phyloP scores from a whole-genome alignment of 1,139 yeast genomes.

The Taphrina communis region DNA sequence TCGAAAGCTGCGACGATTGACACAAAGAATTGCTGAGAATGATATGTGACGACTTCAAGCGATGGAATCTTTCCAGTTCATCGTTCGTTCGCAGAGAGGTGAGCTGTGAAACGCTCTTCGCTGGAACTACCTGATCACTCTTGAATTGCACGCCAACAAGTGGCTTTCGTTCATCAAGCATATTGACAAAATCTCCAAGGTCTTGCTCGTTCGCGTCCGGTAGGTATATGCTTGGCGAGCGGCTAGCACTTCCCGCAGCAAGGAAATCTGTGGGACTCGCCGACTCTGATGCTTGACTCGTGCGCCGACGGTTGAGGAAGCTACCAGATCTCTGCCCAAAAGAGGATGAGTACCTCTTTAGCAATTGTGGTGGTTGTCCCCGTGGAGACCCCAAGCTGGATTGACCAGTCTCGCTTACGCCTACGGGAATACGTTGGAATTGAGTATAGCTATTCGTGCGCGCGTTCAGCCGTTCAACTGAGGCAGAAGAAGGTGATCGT shows the following conservation, averaged over 20 bases:
- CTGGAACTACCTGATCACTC: background rate
- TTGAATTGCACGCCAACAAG: conserved; percentile 34
- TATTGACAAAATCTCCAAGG: conserved; percentile 75
- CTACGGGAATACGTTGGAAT: conserved; percentile 16
- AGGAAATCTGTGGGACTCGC: background rate
- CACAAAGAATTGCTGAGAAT: conserved; percentile 52
- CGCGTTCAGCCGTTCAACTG: conserved; percentile 25
- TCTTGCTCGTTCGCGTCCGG: conserved; percentile 63
- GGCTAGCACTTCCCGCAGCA: conserved; percentile 22
- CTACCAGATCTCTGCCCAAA: conserved; percentile 26
- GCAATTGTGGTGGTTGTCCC: conserved; percentile 22
- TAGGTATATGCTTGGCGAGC: conserved; percentile 22
- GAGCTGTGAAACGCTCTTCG: conserved; percentile 17
- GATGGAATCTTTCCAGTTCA: conserved; percentile 58
- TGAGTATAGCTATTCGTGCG: conserved; percentile 12
- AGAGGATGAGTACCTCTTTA: conserved; percentile 28
- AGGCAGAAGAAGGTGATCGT: conserved; percentile 16
- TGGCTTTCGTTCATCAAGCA: conserved; percentile 62
- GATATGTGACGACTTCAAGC: conserved; percentile 57
- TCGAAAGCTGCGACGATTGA: conserved; percentile 40
- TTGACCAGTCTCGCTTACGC: conserved; percentile 4
- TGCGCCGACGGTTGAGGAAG: conserved; percentile 24
- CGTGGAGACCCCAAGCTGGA: conserved; percentile 17
- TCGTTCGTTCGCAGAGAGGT: conserved; percentile 30
- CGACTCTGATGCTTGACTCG: conserved; percentile 32